Evolutionary conservation across 2,329 filamentous ascomycete genomes (phyloP), one percentile per base, ranked within the genome.

Genomic region (Phyllachora maydis): DNA sequence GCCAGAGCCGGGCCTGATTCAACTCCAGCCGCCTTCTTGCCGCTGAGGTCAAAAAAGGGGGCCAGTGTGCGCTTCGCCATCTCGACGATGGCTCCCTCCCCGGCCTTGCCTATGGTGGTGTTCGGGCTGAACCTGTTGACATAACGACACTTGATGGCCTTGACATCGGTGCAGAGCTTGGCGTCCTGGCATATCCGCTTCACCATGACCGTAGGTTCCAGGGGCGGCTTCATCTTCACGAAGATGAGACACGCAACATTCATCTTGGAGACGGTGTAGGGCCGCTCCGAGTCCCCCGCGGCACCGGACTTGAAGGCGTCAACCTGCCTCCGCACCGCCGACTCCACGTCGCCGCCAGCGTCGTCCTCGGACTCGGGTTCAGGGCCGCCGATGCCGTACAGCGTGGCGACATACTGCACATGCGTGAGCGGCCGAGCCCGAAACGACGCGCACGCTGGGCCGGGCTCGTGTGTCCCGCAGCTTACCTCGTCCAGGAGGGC

Each of bases 251-350:
- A 74, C 29, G 67, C 64, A n/a, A 71, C 49, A 22, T 55, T 56
- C 21, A 65, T 50, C 20, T 52, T 53, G 16, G 72, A 46, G 3
- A 59, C 47, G 10, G 52, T 52, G 34, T 72, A 69, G 10, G 50
- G 37, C 10, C 59, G 44, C 26, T 53, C 52, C 27, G n/a, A n/a
- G n/a, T n/a, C n/a, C n/a, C n/a, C n/a, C n/a, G n/a, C n/a, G n/a
- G n/a, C n/a, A n/a, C 43, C n/a, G 14, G 49, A 38, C 26, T 62
- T 66, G 35, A 82, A 60, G 3, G 51, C 56, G 14, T 58, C 59
- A n/a, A 88, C 45, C 46, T 88, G 79, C 39, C 67, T 69, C 34
- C 65, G 44, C 34, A 88, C 78, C 14, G 69, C 62, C 4, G 65
- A 57, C 39, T 82, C 77, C 34, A 88, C 79, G 35, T 81, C 74